Evolutionary conservation across 2,329 filamentous ascomycete genomes (phyloP), one percentile per base, ranked within the genome.

Genomic region (Teratosphaeria zuluensis): DNA sequence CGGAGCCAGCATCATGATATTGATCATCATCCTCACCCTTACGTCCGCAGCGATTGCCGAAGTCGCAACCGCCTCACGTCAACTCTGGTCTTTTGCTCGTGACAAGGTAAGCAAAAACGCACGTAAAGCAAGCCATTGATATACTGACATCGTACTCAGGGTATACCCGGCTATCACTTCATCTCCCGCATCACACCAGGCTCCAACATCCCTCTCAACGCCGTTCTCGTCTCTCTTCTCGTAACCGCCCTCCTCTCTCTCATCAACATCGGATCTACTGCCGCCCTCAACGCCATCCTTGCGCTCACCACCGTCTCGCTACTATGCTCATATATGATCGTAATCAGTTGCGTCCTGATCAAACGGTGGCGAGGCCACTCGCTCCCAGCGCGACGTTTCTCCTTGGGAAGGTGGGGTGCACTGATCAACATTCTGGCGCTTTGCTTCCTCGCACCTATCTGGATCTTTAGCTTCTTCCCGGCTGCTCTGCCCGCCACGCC

Each of bases 1-100:
- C n/a, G 58, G 42, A 32, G 12, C 55, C n/a, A 61, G 61, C 46
- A 55, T 35, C 51, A 30, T 62, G 19, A 42, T 56, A 33, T 33
- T 9, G 21, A 11, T 58, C 12, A 33, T 60, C 11, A 24, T n/a
- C 28, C n/a, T 57, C 4, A 32, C 55, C 9, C 32, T 55, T 24
- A 51, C 35, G 6, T 33, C 38, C 30, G 52, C 38, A 12, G 16
- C 38, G 24, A 56, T 66, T 16, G n/a, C 14, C 35, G n/a, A 42
- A 5, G 35, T 42, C 35, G n/a, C 35, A 4, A 16, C 35, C 14
- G 35, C 35, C 11, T 42, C 35, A 16, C 35, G 35, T 16, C 35
- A 42, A 16, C 35, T 42, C 14, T 42, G 35, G 35, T 42, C 24
- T 2, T 28, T 28, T 28, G 24, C 24, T 28, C 24, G 24, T 28